phyloP scores from a whole-genome alignment of 1,139 yeast species.

The Casaregolazyma lundiana region DNA sequence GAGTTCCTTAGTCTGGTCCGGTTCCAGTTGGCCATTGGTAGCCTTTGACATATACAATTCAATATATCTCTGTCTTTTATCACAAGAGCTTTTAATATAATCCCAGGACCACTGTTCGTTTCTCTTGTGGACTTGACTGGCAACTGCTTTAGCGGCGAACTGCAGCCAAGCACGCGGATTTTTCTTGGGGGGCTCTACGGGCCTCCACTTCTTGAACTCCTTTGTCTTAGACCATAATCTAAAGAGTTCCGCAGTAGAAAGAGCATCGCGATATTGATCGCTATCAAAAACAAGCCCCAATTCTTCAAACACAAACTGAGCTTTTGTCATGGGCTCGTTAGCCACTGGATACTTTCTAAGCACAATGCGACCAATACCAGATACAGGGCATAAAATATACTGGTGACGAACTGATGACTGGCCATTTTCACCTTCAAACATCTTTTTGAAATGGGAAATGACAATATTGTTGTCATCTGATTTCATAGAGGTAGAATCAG shows the following conservation, averaged over 20 bases:
- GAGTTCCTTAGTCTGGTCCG: slow-evolving; percentile 41
- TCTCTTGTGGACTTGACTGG: slow-evolving; percentile 74
- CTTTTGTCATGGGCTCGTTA: slow-evolving; percentile 63
- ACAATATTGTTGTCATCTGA: slow-evolving; percentile 22
- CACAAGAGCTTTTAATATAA: slow-evolving; percentile 63
- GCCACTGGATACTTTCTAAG: slow-evolving; percentile 79
- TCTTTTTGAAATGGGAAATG: slow-evolving; percentile 10
- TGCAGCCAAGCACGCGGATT: slow-evolving; percentile 78
- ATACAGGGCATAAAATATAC: slow-evolving; percentile 78
- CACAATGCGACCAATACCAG: slow-evolving; percentile 80
- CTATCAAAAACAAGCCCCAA: slow-evolving; percentile 81
- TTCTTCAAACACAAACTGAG: slow-evolving; percentile 79
- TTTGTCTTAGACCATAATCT: slow-evolving; percentile 75
- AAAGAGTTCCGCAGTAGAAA: slow-evolving; percentile 77
- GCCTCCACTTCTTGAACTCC: slow-evolving; percentile 68
- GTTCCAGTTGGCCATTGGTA: slow-evolving; percentile 27
- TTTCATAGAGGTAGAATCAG: slow-evolving; percentile 46
- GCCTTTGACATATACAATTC: slow-evolving; percentile 58
- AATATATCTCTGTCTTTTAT: slow-evolving; percentile 67
- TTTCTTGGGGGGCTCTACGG: slow-evolving; percentile 53
- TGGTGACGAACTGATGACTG: slow-evolving; percentile 39
- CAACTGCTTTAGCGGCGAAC: slow-evolving; percentile 70
- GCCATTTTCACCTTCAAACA: slow-evolving; percentile 31
- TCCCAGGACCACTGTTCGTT: slow-evolving; percentile 90
- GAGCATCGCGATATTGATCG: slow-evolving; percentile 74